phyloP scores from a whole-genome alignment of 306 rosid genomes.

The Lotus japonicus region DNA sequence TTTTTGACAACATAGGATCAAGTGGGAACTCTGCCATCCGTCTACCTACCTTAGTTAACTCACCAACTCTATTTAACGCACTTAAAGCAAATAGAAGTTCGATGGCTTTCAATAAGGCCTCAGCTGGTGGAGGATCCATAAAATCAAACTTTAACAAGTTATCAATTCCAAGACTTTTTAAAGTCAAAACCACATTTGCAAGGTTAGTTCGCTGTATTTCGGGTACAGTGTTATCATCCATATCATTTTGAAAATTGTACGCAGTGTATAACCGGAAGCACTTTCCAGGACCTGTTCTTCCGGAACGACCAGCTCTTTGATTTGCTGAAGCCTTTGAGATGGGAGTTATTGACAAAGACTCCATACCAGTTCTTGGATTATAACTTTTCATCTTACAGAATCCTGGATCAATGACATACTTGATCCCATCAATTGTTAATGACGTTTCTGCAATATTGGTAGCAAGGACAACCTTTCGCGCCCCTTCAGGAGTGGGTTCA shows the following conservation, averaged over 20 bases:
- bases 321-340: slow-evolving; percentile 95
- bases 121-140: slow-evolving; percentile 98
- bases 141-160: slow-evolving; percentile 78
- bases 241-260: slow-evolving; percentile 61
- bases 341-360: slow-evolving; percentile 74
- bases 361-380: slow-evolving; percentile 94
- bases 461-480: slow-evolving; percentile 91
- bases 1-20: slow-evolving; percentile 92
- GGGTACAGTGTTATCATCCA: slow-evolving; percentile 86
- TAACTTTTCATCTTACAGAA: slow-evolving; percentile 57
- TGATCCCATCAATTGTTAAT: slow-evolving; percentile 95
- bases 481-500: slow-evolving; percentile 97
- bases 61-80: slow-evolving; percentile 84
- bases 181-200: slow-evolving; percentile 76
- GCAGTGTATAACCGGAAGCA: slow-evolving; percentile 86
- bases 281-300: slow-evolving; percentile 97
- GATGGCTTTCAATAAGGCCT: slow-evolving; percentile 84
- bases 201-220: slow-evolving; percentile 93
- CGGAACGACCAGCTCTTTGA: slow-evolving; percentile 94
- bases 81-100: slow-evolving; percentile 81
- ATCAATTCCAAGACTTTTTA: slow-evolving; percentile 88
- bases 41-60: slow-evolving; percentile 83
- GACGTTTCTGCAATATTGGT: slow-evolving; percentile 98
- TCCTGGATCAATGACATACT: slow-evolving; percentile 95
- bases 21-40: slow-evolving; percentile 97